Evolutionary conservation across 352 stramenopile species (phyloP).

Genomic region (Phytopythium boreale): DNA sequence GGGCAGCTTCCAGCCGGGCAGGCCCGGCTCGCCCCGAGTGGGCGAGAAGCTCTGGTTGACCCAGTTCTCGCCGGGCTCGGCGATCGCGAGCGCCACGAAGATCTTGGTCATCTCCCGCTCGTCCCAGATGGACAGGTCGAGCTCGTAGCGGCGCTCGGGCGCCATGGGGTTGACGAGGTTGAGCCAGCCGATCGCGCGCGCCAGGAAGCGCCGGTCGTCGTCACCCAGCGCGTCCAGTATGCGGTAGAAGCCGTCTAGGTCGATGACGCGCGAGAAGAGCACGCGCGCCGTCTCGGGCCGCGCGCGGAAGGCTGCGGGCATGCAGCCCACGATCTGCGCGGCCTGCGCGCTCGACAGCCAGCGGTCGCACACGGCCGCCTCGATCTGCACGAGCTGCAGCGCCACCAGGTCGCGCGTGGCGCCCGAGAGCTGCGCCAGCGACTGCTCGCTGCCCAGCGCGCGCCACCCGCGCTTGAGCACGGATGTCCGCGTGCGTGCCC

Average conservation of each 20-base stretch:
- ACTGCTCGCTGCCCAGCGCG: slow-evolving; percentile 27
- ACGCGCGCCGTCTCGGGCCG: slow-evolving; percentile 65
- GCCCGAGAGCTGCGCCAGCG: slow-evolving; percentile 41
- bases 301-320: slow-evolving; percentile 58
- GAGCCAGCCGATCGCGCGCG: slow-evolving; percentile 61
- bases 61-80: slow-evolving; percentile 82
- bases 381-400: slow-evolving; percentile 80
- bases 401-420: slow-evolving; percentile 66
- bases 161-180: slow-evolving; percentile 79
- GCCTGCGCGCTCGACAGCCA: slow-evolving; percentile 74
- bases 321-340: slow-evolving; percentile 67
- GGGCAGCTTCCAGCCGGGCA: slow-evolving; percentile 79
- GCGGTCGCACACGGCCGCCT: slow-evolving; percentile 70
- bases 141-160: slow-evolving; percentile 61
- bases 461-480: slow-evolving; percentile 41
- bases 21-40: slow-evolving; percentile 42
- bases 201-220: slow-evolving; percentile 47
- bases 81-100: slow-evolving; percentile 74
- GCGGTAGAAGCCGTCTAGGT: slow-evolving; percentile 60
- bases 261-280: slow-evolving; percentile 73
- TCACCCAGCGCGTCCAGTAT: slow-evolving; percentile 51
- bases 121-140: slow-evolving; percentile 69
- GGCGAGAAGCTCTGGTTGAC: slow-evolving; percentile 72
- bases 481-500: slow-evolving; percentile 26
- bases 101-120: slow-evolving; percentile 81